Evolutionary conservation across 139 green algal species (phyloP), one percentile per base, ranked within the genome.

Genomic region (Protoeuglena noctilucae): DNA sequence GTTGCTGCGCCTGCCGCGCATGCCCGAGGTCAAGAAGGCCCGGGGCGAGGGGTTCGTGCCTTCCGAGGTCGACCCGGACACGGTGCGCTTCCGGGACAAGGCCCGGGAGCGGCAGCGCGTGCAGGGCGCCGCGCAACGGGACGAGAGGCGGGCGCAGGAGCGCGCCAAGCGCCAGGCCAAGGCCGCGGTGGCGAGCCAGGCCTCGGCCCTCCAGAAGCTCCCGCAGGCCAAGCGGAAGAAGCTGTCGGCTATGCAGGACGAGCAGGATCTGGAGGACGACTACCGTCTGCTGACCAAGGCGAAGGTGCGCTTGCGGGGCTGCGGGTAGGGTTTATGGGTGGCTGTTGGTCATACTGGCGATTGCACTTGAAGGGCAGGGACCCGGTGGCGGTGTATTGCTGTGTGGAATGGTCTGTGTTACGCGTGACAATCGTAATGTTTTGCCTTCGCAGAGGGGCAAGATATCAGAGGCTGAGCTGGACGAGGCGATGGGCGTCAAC

Each of bases 1-100:
- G 0, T 66, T 98, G 61, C 76, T 98, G 61, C 64, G 75, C 14
- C 67, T 98, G 56, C 91, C 91, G 0, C 53, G 62, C 28, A 95
- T 98, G 88, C 77, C 76, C 2, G 91, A 98, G 71, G 43, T 95
- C 4, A 53, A 53, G 25, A 53, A 29, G 24, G 29, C 16, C 4
- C 51, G 51, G 26, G 28, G 17, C 31, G 5, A 31, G 54, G 21
- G n/a, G 26, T 85, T 87, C 45, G 30, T 19, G 0, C 46, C 66
- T 2, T 86, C 76, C 4, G 0, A 21, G 2, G 68, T 93, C 1
- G 67, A 94, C 50, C 74, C 74, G 1, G 66, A 81, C 18, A 60
- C 29, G 22, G 64, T 93, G 12, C 57, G 55, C 46, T 95, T 82
- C 64, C 66, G 70, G 49, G 80, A 95, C 62, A 89, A 87, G 52